Evolutionary conservation across 768 basidiomycete species (phyloP).

Genomic region (Rossbeevera mucosa): DNA sequence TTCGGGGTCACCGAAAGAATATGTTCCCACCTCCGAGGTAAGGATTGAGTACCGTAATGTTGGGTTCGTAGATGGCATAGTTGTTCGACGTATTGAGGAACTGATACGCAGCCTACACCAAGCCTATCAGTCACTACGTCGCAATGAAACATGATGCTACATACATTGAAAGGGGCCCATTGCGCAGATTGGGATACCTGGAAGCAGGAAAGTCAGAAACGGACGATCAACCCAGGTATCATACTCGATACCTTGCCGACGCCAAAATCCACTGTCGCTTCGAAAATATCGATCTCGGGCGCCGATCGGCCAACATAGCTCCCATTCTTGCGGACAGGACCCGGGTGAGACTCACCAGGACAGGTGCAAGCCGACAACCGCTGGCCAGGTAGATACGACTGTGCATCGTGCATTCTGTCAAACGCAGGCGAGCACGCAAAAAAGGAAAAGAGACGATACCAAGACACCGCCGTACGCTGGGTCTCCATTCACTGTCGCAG

Average conservation of each 20-base stretch:
- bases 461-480: slow-evolving; percentile 26
- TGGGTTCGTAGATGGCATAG: slow-evolving; percentile 34
- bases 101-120: slow-evolving; percentile 39
- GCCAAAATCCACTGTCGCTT: slow-evolving; percentile 37
- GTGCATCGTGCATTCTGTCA: not conserved
- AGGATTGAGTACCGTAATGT: slow-evolving; percentile 36
- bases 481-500: slow-evolving; percentile 39
- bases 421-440: not conserved
- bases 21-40: slow-evolving; percentile 39
- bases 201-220: too few relatives aligned
- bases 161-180: slow-evolving; percentile 36
- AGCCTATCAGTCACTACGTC: not conserved
- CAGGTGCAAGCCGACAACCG: slow-evolving; percentile 58
- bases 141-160: not conserved
- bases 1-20: not conserved
- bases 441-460: slow-evolving; percentile 12
- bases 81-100: slow-evolving; percentile 37
- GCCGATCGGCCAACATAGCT: slow-evolving; percentile 49
- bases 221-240: too few relatives aligned
- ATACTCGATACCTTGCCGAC: slow-evolving; percentile 24
- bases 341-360: slow-evolving; percentile 52
- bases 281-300: slow-evolving; percentile 59
- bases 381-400: slow-evolving; percentile 53
- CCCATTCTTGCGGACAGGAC: slow-evolving; percentile 46
- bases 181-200: slow-evolving; percentile 53